Evolutionary conservation across 2,329 filamentous ascomycete genomes (phyloP).

Genomic region (Ceratocystis lukuohia): DNA sequence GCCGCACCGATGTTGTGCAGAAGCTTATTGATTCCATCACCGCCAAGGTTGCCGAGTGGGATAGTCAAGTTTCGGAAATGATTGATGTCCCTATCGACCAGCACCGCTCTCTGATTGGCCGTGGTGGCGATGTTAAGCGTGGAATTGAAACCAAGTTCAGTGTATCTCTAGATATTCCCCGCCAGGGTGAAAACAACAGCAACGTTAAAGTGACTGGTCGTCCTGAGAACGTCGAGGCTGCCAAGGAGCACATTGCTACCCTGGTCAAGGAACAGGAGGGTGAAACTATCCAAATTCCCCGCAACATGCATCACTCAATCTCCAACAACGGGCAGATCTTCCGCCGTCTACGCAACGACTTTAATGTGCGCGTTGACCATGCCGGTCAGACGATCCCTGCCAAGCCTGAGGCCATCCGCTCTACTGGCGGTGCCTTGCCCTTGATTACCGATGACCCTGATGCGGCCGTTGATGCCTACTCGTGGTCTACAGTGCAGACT

Average conservation of each 20-base stretch:
- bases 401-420: constrained; percentile 46
- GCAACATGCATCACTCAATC: constrained; percentile 68
- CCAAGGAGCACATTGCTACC: constrained; percentile 69
- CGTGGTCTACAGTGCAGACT: constrained; percentile 67
- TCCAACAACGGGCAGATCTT: constrained; percentile 88
- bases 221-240: constrained; percentile 65
- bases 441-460: constrained; percentile 80
- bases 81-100: constrained; percentile 80
- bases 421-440: constrained; percentile 56
- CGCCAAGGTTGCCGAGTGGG: constrained; percentile 66
- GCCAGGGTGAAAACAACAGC: constrained; percentile 71
- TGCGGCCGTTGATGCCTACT: constrained; percentile 52
- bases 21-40: constrained; percentile 77
- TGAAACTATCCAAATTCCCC: constrained; percentile 74
- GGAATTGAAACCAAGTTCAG: constrained; percentile 75
- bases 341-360: constrained; percentile 73
- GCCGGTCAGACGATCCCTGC: constrained; percentile 63
- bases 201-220: constrained; percentile 76
- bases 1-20: constrained; percentile 68
- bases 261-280: constrained; percentile 77
- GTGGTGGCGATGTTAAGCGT: constrained; percentile 75
- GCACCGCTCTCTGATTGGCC: constrained; percentile 81
- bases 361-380: constrained; percentile 84
- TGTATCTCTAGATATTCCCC: constrained; percentile 79
- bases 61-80: constrained; percentile 64